Base-by-base conservation (phyloP, 441 rosid species). In the Mallotus repandus region DNA sequence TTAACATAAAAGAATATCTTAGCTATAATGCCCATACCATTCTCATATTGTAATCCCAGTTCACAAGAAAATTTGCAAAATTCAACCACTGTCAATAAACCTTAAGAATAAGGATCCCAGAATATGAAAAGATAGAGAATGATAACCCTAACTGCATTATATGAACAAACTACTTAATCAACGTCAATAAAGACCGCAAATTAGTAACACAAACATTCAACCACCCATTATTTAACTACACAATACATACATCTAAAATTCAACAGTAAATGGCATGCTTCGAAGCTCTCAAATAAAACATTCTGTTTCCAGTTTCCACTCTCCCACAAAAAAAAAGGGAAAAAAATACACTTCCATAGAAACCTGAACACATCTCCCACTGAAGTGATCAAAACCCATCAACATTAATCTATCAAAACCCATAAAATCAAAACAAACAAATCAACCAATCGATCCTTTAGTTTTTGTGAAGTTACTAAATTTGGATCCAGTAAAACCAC, bases 391-490 rank as follows among this genome's bases (percentile, higher is more conserved):
- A 1, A 48, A 45, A 59, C n/a, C 35, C 61, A 72, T 35, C 52
- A 62, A 62, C 29, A 61, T 61, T 25, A 32, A 61, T 18, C 21
- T 22, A 29, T 21, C 21, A 50, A 41, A 49, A 52, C 32, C 22
- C 9, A 15, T 1, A 71, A 49, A 46, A 21, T 7, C 18, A 29
- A 18, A 50, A 61, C 59, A 29, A 35, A 49, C 22, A 72, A 63
- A 63, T 62, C n/a, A 63, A 25, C 53, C 52, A 43, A 63, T 29
- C 66, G 57, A 60, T 59, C 48, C 58, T 45, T 29, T 19, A 19
- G 54, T 29, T 22, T 64, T 8, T 45, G 22, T 29, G 35, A 48
- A 58, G 73, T 49, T 70, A 7, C 73, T 49, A 71, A 61, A 12
- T 49, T 71, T 48, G 15, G 32, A 62, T 59, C 61, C 68, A 10